Base-by-base conservation (phyloP, 305 asterid species). In the Fraxinus nigra region DNA sequence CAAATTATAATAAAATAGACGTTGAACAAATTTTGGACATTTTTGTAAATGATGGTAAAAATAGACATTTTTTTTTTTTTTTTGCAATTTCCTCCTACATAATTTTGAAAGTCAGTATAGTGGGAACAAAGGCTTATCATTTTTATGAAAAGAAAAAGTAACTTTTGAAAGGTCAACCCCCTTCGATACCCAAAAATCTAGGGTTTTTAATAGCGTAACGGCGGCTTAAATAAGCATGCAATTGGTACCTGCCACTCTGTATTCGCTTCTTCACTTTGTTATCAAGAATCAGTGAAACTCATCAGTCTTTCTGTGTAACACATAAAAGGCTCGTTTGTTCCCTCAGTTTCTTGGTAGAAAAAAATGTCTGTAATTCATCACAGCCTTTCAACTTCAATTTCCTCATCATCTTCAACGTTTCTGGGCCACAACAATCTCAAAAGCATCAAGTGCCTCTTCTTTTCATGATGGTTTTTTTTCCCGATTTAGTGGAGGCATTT, bases 361-460 rank as follows among this genome's bases (percentile, higher is more conserved):
- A 87, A 84, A 76, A 93, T 93, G 98, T 86, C 95, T 54, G 89
- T 86, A 26, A 85, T 94, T 86, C 90, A 88, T 72, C 95, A 89
- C 16, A 86, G 67, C 87, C 79, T 90, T 59, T 86, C 92, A 13
- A 80, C 92, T 24, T 84, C 93, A 24, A 82, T 94, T 77, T 86
- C 97, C 65, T 90, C 97, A 33, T 89, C 95, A 69, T 30, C 90
- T 80, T 93, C 97, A 43, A 63, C 88, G 78, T 92, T 95, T 67
- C 24, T 90, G 77, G 92, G 91, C 72, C 90, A 81, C 63, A 86
- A 65, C 87, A 87, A 87, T 83, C 83, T 93, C 87, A 83, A 84
- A 26, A 88, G 24, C 75, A 75, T 79, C 87, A 91, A 88, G 98
- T 94, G 80, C 73, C 76, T 33, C 1, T 77, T 70, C 9, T 72